Evolutionary conservation across 2,329 filamentous ascomycete species (phyloP), one percentile per base, ranked within the genome.

Genomic region (Microdochium paspali): DNA sequence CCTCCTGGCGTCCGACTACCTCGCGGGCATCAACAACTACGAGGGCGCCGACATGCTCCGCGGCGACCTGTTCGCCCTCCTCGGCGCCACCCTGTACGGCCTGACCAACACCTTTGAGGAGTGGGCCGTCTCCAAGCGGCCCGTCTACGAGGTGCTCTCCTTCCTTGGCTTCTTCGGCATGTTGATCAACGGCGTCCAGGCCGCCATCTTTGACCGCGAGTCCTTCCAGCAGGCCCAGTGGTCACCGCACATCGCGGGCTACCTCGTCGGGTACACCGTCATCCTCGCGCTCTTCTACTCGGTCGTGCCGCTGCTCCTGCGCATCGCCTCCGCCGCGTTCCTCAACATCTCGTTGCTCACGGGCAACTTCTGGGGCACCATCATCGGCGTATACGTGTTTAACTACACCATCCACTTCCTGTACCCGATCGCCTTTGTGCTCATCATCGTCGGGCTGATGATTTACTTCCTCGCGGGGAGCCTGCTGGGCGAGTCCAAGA

Each of bases 281-380:
- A 82, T 84, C 50, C 76, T 98, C 21, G 73, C 77, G 47, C 69
- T 93, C 50, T 98, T 98, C 69, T 98, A 98, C 72, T 82, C 83
- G 7, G 73, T 93, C 3, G 90, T 87, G 0, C 93, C 93, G 0
- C 70, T 97, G 47, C 77, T 98, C 53, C 84, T 97, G 67, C 87
- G 93, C 54, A 85, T 97, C 71, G 86, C 86, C 24, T 87, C 81
- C 15, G 93, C 93, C 2, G 91, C 90, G 20, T 96, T 98, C 69
- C 94, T 96, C 73, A 95, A 98, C 67, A 95, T 97, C 59, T 91
- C 86, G 7, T 73, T 98, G 54, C 74, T 98, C 50, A 97, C 93
- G 2, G 88, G 84, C 57, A 96, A 95, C 69, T 97, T 97, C 71
- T 98, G 93, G 93, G 90, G 90, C 54, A 85, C 95, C 52, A 85